Conservation (phyloP, 305 asterid genomes). For the Solanum chacoense region DNA sequence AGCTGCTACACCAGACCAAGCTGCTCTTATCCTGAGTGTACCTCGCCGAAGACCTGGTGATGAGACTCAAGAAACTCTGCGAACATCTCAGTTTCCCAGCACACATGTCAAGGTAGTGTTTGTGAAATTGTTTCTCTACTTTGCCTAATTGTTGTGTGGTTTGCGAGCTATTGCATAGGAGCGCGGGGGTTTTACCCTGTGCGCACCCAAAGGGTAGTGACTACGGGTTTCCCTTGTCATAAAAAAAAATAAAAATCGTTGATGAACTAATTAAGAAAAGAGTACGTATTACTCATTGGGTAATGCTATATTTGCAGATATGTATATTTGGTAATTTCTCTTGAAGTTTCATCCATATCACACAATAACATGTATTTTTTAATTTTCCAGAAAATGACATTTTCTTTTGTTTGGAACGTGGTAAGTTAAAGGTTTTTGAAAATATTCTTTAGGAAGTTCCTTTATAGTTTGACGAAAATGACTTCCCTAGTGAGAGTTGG, state of each 20-base stretch:
- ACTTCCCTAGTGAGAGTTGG: neutral
- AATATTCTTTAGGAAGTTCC: neutral
- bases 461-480: neutral
- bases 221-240: neutral
- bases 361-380: neutral
- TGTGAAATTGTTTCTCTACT: neutral
- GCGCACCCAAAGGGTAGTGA: neutral
- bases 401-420: neutral
- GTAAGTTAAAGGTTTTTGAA: neutral
- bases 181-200: neutral
- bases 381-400: neutral
- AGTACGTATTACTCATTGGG: neutral
- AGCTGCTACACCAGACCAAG: constrained; percentile 33
- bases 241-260: too few species aligned
- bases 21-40: constrained; percentile 31
- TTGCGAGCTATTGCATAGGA: neutral
- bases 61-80: constrained; percentile 33
- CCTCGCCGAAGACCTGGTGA: constrained; percentile 26
- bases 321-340: neutral
- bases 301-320: neutral
- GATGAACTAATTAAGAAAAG: neutral
- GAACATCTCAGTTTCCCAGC: constrained; percentile 36
- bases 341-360: neutral
- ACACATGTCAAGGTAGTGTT: constrained; percentile 24
- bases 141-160: neutral